Conservation (phyloP, 352 stramenopile genomes). For the Globisporangium polare region DNA sequence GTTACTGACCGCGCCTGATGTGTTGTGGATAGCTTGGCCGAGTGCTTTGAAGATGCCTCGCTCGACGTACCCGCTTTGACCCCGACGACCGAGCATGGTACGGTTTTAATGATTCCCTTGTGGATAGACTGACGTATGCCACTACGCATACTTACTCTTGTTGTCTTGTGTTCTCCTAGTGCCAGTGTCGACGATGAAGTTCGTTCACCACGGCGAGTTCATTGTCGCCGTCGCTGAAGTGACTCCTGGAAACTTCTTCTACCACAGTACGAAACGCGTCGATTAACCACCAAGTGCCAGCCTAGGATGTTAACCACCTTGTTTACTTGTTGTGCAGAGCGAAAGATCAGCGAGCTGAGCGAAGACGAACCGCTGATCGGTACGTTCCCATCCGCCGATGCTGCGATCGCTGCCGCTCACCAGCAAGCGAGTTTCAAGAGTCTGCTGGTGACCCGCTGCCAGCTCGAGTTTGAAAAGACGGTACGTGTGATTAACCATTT, state of each 20-base stretch:
- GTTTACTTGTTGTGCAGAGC: constrained; percentile 27
- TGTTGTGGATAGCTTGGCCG: constrained; percentile 16
- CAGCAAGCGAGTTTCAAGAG: constrained; percentile 67
- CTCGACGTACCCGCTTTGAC: constrained; percentile 7
- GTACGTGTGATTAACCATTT: constrained; percentile 17
- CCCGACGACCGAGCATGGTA: constrained; percentile 29
- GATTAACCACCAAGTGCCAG: background rate
- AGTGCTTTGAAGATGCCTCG: constrained; percentile 38
- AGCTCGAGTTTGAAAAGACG: constrained; percentile 80
- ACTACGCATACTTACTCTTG: background rate
- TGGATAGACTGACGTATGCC: background rate
- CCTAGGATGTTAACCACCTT: too few species aligned
- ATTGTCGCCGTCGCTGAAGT: constrained; percentile 51
- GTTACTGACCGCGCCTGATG: constrained; percentile 9
- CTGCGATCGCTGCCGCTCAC: constrained; percentile 39
- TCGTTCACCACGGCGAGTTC: constrained; percentile 29
- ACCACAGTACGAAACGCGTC: constrained; percentile 30
- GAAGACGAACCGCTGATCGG: constrained; percentile 68
- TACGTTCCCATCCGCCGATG: constrained; percentile 46
- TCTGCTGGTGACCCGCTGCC: constrained; percentile 72
- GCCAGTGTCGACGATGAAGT: constrained; percentile 29
- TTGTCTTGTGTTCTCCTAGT: constrained; percentile 9
- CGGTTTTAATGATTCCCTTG: background rate
- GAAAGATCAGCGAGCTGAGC: constrained; percentile 40
- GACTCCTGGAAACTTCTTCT: constrained; percentile 47